Percentiles rank a stretch among this genome's conserved stretches.
Evolutionary conservation across 228 moss, liverwort and hornwort genomes (phyloP).

Genomic region (Sphagnum magellanicum): DNA sequence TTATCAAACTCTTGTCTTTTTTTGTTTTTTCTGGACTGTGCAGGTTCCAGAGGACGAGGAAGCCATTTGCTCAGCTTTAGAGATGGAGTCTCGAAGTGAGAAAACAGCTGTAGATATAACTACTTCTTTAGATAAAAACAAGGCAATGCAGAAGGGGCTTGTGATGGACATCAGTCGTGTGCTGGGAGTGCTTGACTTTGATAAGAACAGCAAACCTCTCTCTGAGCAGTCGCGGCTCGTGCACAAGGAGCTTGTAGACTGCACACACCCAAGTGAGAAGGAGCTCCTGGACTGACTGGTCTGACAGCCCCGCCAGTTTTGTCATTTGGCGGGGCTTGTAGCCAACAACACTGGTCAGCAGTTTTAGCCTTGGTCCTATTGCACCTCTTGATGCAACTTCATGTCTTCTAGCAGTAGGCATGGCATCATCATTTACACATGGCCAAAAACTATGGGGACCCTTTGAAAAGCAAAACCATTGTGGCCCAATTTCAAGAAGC

Average conservation of each 20-base stretch:
- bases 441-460: constrained; percentile 48
- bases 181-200: constrained; percentile 32
- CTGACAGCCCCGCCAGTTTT: no score
- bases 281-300: constrained; percentile 15
- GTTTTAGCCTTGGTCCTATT: constrained; percentile 38
- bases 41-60: constrained; percentile 44
- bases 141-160: constrained; percentile 34
- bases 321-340: constrained; percentile 37
- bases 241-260: constrained; percentile 34
- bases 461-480: constrained; percentile 41
- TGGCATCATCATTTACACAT: constrained; percentile 39
- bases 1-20: no score
- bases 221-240: constrained; percentile 46
- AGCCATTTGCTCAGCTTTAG: constrained; percentile 34
- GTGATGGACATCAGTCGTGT: constrained; percentile 43
- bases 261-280: constrained; percentile 17
- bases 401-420: constrained; percentile 32
- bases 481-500: constrained; percentile 35
- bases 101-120: constrained; percentile 3
- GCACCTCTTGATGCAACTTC: constrained; percentile 51
- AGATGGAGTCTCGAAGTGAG: constrained; percentile 13
- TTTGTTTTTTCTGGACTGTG: background rate
- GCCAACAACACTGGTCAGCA: constrained; percentile 37
- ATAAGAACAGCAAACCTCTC: constrained; percentile 27
- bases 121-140: constrained; percentile 1